Conservation (phyloP, 768 basidiomycete species). For the Neoboletus subvelutipes region DNA sequence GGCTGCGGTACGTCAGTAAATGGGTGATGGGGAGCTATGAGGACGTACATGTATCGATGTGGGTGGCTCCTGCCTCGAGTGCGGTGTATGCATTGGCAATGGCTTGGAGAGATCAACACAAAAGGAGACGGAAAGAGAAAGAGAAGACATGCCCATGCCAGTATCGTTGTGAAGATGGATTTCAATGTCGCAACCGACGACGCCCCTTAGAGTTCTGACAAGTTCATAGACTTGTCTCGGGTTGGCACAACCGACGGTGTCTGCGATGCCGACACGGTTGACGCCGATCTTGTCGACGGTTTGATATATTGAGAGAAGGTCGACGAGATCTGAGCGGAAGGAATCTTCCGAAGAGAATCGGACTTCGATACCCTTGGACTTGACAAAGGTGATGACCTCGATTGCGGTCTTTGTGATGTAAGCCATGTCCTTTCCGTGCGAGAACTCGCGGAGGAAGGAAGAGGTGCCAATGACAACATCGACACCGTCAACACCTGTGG, state of each 20-base stretch:
- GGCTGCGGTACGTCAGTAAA: conserved; percentile 43
- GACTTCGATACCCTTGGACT: conserved; percentile 99
- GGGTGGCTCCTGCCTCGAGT: conserved; percentile 97
- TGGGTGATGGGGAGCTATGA: neutral
- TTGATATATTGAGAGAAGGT: conserved; percentile 97
- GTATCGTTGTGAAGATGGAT: conserved; percentile 99
- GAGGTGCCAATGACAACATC: conserved; percentile 99
- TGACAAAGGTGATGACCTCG: conserved; percentile 98
- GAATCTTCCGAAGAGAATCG: conserved; percentile 99
- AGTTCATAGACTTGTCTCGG: conserved; percentile 98
- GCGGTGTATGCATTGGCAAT: conserved; percentile 99
- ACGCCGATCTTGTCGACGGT: conserved; percentile 99
- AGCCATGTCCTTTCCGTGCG: conserved; percentile 99
- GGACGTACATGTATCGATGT: conserved; percentile 90
- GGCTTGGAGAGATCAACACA: conserved; percentile 44
- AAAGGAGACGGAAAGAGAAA: neutral
- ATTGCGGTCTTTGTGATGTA: conserved; percentile 99
- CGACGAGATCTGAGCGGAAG: conserved; percentile 99
- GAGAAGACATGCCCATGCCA: conserved; percentile 69
- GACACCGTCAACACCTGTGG: conserved; percentile 91
- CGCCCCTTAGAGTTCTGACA: conserved; percentile 92
- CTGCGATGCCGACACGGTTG: conserved; percentile 97
- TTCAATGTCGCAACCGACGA: conserved; percentile 97
- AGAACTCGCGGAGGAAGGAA: conserved; percentile 98
- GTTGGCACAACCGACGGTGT: conserved; percentile 99